Conservation (phyloP, 352 stramenopile species). For the Globisporangium spiculum region DNA sequence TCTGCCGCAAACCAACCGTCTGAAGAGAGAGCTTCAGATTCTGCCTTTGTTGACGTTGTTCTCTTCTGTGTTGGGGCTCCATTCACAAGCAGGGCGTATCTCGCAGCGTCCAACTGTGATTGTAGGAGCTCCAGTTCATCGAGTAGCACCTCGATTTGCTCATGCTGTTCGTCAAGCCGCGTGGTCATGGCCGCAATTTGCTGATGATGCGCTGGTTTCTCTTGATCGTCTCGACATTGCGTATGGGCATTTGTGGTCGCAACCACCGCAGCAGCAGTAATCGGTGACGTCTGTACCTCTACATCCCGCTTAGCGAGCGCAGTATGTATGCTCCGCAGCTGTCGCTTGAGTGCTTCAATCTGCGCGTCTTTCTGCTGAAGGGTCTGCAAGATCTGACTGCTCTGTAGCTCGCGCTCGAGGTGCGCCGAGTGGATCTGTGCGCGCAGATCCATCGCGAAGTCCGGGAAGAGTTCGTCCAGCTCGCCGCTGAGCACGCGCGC, state of each 20-base stretch:
- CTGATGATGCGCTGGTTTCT: background rate
- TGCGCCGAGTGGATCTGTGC: constrained; percentile 13
- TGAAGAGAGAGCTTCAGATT: background rate
- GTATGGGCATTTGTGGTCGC: background rate
- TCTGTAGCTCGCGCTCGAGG: constrained; percentile 21
- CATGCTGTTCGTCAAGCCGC: constrained; percentile 20
- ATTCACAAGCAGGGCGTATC: background rate
- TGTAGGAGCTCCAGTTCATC: constrained; percentile 28
- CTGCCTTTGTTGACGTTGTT: background rate
- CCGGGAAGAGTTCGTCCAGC: constrained; percentile 12
- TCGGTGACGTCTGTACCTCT: background rate
- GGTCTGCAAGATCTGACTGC: constrained; percentile 21
- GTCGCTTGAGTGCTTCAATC: constrained; percentile 19
- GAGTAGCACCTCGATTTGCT: constrained; percentile 32
- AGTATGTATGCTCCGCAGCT: background rate
- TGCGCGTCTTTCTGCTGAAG: constrained; percentile 28
- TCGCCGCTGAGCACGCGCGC: constrained; percentile 7
- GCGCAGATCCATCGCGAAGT: constrained; percentile 22
- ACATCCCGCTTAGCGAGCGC: background rate
- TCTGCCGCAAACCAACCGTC: background rate
- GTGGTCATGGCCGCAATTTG: no score
- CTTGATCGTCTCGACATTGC: background rate
- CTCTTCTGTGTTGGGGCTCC: background rate
- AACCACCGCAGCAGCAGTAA: background rate
- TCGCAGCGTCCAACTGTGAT: background rate